Percentiles rank a stretch among this genome's conserved stretches.
These are phyloP conservation scores for Fusarium penzigii DNA, from an alignment of 2,329 filamentous ascomycete species.

Conservation along the genomic window DNA sequence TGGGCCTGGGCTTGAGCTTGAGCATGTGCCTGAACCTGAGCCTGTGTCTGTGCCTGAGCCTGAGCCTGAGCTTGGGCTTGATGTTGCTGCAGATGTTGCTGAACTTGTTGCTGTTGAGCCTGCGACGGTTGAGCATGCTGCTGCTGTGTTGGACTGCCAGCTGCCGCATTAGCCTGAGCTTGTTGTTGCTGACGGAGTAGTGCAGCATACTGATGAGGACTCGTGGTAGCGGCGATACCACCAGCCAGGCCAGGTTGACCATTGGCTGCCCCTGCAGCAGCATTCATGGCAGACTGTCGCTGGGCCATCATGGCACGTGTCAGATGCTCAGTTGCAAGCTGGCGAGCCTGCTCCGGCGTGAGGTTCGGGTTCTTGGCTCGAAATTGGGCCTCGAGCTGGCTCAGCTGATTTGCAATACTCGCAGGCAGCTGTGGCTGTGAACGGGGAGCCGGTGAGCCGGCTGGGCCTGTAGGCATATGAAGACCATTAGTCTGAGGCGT, in stretches of 20 bases:
- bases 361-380: slow-evolving; percentile 52
- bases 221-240: slow-evolving; percentile 49
- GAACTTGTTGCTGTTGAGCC: slow-evolving; percentile 26
- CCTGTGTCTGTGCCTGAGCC: slow-evolving; percentile 15
- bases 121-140: slow-evolving; percentile 18
- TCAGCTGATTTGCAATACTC: slow-evolving; percentile 49
- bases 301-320: slow-evolving; percentile 49
- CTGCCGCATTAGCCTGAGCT: slow-evolving; percentile 39
- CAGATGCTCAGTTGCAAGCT: slow-evolving; percentile 53
- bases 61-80: slow-evolving; percentile 15
- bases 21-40: slow-evolving; percentile 15
- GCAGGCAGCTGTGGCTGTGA: slow-evolving; percentile 47
- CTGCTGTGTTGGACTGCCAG: slow-evolving; percentile 30
- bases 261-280: slow-evolving; percentile 49
- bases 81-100: slow-evolving; percentile 24
- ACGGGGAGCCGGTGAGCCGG: slow-evolving; percentile 46
- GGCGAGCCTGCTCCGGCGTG: slow-evolving; percentile 50
- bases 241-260: slow-evolving; percentile 51
- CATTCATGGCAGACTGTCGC: slow-evolving; percentile 56
- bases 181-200: slow-evolving; percentile 60
- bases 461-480: slow-evolving; percentile 47
- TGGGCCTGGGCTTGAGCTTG: slow-evolving; percentile 12
- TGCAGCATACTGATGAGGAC: slow-evolving; percentile 61
- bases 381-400: slow-evolving; percentile 53
- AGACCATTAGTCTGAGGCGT: slow-evolving; percentile 48